phyloP scores from a whole-genome alignment of 2,329 filamentous ascomycete species.

The Cadophora sp. region DNA sequence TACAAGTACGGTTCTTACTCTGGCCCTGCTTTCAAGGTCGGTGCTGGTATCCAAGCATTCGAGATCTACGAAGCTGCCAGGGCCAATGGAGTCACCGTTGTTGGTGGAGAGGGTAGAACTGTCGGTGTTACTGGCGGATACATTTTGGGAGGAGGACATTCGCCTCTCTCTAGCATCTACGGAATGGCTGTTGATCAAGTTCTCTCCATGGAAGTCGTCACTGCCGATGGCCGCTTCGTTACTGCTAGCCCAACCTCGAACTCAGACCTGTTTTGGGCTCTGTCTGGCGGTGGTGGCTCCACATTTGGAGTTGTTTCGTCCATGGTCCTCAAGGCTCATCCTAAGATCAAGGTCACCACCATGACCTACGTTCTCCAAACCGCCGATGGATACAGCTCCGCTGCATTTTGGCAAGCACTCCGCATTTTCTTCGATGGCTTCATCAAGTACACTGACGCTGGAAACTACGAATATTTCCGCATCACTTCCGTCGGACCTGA shows the following conservation, averaged over 20 bases:
- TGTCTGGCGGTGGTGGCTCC: slow-evolving; percentile 38
- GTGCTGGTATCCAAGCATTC: too few species aligned
- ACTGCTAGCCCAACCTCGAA: slow-evolving; percentile 34
- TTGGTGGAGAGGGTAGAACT: too few species aligned
- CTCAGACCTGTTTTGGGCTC: slow-evolving; percentile 39
- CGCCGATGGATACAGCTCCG: slow-evolving; percentile 53
- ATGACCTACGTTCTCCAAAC: slow-evolving; percentile 55
- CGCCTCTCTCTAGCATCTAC: slow-evolving; percentile 56
- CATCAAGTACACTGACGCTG: slow-evolving; percentile 24
- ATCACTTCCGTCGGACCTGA: slow-evolving; percentile 45
- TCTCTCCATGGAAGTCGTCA: slow-evolving; percentile 52
- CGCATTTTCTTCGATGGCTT: slow-evolving; percentile 57
- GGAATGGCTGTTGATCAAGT: slow-evolving; percentile 68
- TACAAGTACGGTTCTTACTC: too few species aligned
- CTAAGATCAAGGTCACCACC: slow-evolving; percentile 46
- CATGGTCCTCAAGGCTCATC: slow-evolving; percentile 60
- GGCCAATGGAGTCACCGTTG: too few species aligned
- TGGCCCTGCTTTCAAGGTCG: too few species aligned
- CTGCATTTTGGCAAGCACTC: slow-evolving; percentile 58
- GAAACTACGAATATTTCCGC: slow-evolving; percentile 14
- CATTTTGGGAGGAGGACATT: slow-evolving; percentile 34
- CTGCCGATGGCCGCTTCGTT: slow-evolving; percentile 27
- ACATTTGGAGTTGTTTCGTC: slow-evolving; percentile 68
- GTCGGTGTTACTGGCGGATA: too few species aligned
- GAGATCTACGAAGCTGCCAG: too few species aligned